Base-by-base conservation (phyloP, 2,329 filamentous ascomycete genomes). In the Stenocarpella maydis region DNA sequence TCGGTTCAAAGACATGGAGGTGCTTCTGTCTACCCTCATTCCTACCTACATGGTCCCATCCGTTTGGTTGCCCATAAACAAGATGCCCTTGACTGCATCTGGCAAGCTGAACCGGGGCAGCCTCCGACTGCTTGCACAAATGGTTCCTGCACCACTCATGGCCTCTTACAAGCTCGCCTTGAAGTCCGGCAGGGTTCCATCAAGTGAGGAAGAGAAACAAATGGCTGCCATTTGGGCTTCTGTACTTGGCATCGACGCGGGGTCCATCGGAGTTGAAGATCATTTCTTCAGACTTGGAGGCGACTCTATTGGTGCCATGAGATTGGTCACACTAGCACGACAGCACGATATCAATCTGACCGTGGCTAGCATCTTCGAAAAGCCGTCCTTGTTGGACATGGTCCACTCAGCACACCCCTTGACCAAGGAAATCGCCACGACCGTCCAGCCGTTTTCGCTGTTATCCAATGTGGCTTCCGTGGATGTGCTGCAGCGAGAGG, bases 231-330 rank as follows among this genome's bases (percentile, higher is more conserved):
- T 85, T 7, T 72, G 71, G 71, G 63, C 53, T n/a, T 19, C 4
- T 3, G 52, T 67, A 2, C 69, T 72, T 8, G 31, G 65, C n/a
- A 68, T 49, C 14, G 58, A 69, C n/a, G 69, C 61, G 47, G 58
- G 34, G 26, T 19, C 61, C 69, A 71, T 83, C 14, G 77, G 78
- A 17, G 75, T 77, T 2, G 75, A 79, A 9, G 82, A 82, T 73
- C 82, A 80, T 75, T 86, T 86, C 77, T 83, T 86, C 73, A 77
- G 77, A 1, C 77, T 86, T 0, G 84, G 84, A 0, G 84, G 85
- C 8, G 85, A 87, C 75, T 87, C 85, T 0, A 77, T 87, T 2
- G 78, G 80, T n/a, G 84, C 84, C 2, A 87, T 87, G 85, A 82
- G 78, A 65, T 78, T 87, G 4, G 82, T 85, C 1, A 79, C 83